phyloP scores from a whole-genome alignment of 306 rosid genomes.

The Prunus campanulata region DNA sequence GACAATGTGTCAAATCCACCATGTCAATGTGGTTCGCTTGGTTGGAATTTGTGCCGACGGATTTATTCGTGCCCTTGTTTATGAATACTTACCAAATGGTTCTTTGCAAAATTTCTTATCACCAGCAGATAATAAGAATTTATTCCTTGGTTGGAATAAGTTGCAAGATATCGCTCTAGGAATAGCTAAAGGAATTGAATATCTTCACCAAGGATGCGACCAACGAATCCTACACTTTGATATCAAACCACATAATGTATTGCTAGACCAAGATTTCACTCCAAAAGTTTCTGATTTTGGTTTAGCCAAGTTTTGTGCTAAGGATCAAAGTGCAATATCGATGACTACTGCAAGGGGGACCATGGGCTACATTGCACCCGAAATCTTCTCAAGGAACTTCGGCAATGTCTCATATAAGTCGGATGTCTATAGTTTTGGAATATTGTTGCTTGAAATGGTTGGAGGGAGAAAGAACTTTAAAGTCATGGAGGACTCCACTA shows the following conservation, averaged over 20 bases:
- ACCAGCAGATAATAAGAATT: constrained; percentile 4
- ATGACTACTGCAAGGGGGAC: constrained; percentile 38
- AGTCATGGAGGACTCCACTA: neutral
- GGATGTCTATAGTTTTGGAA: constrained; percentile 33
- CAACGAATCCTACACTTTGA: constrained; percentile 37
- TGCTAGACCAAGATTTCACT: constrained; percentile 21
- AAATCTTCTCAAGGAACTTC: constrained; percentile 36
- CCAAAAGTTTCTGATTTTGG: constrained; percentile 41
- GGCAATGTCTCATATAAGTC: constrained; percentile 26
- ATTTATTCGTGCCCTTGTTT: constrained; percentile 29
- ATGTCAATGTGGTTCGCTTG: constrained; percentile 29
- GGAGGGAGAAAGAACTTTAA: constrained; percentile 20
- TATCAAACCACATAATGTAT: constrained; percentile 36
- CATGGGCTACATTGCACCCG: constrained; percentile 34
- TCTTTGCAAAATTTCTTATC: constrained; percentile 27
- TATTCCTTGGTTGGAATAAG: constrained; percentile 31
- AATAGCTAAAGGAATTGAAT: no score
- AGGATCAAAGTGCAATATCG: constrained; percentile 30
- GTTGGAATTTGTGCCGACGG: constrained; percentile 17
- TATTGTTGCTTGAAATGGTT: constrained; percentile 29
- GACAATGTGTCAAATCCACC: constrained; percentile 36
- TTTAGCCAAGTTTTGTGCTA: constrained; percentile 35
- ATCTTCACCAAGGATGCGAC: constrained; percentile 9
- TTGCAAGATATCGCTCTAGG: constrained; percentile 34
- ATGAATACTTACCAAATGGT: constrained; percentile 34